Base-by-base conservation (phyloP, 2,329 filamentous ascomycete species). In the Helotiales sp. region DNA sequence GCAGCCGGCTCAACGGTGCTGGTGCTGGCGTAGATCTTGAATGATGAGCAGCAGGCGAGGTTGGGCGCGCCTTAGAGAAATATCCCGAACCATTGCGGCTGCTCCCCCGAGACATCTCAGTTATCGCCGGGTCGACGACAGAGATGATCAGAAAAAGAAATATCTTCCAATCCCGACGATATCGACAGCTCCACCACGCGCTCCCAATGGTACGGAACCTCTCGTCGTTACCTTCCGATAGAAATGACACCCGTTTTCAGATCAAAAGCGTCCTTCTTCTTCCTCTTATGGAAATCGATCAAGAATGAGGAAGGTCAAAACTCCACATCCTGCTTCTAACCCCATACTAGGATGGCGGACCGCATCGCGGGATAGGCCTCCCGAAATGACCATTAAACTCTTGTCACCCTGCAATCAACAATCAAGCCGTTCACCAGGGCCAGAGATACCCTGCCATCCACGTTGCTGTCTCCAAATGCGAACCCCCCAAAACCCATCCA, bases 351-450 rank as follows among this genome's bases (percentile, higher is more conserved):
- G 48, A 46, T 38, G 27, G 34, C 52, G 52, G 52, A 36, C 42
- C 52, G 42, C 29, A 36, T 53, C 51, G 51, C 52, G 40, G 52
- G 42, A 54, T 49, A n/a, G n/a, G 12, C 24, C 42, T 54, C 31
- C 52, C 52, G 52, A 54, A 47, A 54, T 54, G 34, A 31, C 22
- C 22, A 13, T 31, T 47, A 48, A 44, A 36, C 31, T 30, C 24
- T 38, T 38, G 17, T 47, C n/a, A 47, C 52, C 52, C 31, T 54
- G 52, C 24, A 54, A 49, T 48, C 52, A 31, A 40, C 27, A 38
- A 53, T 33, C 15, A 30, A 44, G 42, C 36, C n/a, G 38, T 33
- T 24, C 19, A 27, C 34, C 17, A n/a, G n/a, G n/a, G n/a, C 51
- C 29, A 17, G 24, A 10, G 12, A 17, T 17, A 15, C 33, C 50